These are phyloP conservation scores for Lecanosticta acicola DNA, from an alignment of 2,329 filamentous ascomycete genomes.

Conservation along the genomic window DNA sequence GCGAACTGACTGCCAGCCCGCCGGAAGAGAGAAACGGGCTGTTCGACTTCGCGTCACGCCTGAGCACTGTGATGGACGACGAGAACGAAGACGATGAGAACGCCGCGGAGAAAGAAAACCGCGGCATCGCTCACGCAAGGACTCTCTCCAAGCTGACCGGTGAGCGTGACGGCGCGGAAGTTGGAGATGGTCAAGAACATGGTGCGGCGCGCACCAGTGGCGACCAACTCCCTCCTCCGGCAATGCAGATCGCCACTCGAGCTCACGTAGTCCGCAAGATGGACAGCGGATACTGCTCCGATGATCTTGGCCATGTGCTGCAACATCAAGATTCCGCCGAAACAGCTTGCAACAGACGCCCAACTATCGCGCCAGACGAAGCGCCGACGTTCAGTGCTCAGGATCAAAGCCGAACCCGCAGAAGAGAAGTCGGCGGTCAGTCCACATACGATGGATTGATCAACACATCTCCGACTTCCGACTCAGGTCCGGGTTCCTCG, in stretches of 20 bases:
- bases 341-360: neutral
- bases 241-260: neutral
- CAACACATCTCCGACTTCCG: conserved; percentile 5
- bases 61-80: conserved; percentile 26
- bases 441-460: conserved; percentile 22
- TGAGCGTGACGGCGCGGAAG: conserved; percentile 1
- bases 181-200: neutral
- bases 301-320: conserved; percentile 14
- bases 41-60: conserved; percentile 20
- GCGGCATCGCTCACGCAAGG: conserved; percentile 15
- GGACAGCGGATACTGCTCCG: conserved; percentile 35
- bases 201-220: conserved; percentile 3
- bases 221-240: conserved; percentile 1
- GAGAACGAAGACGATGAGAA: conserved; percentile 14
- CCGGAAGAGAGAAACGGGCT: conserved; percentile 14
- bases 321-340: neutral
- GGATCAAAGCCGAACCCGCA: neutral
- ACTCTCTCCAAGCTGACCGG: conserved; percentile 26
- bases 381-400: neutral
- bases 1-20: conserved; percentile 21
- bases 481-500: neutral
- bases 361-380: neutral
- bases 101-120: neutral
- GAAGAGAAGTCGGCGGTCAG: conserved; percentile 12
- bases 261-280: conserved; percentile 17